phyloP scores from a whole-genome alignment of 257 asterid genomes.

The Capsicum baccatum region DNA sequence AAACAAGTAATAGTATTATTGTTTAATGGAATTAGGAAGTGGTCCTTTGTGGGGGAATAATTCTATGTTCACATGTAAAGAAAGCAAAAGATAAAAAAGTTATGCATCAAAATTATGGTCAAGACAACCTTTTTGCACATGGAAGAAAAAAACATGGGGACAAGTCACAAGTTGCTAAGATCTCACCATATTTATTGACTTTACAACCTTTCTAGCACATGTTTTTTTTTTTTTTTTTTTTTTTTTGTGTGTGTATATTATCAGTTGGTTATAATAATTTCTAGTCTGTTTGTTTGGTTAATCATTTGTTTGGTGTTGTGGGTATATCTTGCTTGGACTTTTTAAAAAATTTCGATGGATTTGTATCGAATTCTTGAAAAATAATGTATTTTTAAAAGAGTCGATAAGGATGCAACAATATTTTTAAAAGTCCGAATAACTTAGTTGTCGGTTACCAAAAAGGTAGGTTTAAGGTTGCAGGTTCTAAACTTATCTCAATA shows the following conservation, averaged over 20 bases:
- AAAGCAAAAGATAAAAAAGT: background rate
- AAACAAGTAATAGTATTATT: background rate
- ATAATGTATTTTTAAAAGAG: no score
- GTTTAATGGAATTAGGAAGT: background rate
- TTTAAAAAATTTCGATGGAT: no score
- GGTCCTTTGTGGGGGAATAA: background rate
- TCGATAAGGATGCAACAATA: no score
- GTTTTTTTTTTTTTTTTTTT: background rate
- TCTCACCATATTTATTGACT: slow-evolving; percentile 23
- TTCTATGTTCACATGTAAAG: slow-evolving; percentile 12
- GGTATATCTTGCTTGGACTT: background rate
- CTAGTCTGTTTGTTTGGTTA: background rate
- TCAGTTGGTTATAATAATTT: background rate
- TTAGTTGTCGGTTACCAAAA: background rate
- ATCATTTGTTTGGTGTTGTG: slow-evolving; percentile 7
- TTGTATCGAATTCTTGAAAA: no score
- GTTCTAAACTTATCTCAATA: background rate
- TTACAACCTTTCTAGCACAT: background rate
- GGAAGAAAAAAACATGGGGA: slow-evolving; percentile 16
- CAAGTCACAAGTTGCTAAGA: slow-evolving; percentile 20
- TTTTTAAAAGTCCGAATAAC: no score
- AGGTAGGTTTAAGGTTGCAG: background rate
- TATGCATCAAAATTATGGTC: background rate
- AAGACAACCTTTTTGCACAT: slow-evolving; percentile 26
- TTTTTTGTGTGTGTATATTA: background rate